Percentiles rank a stretch among this genome's conserved stretches.
Conservation (phyloP, 345 rosid genomes). For the Boechera retrofracta region DNA sequence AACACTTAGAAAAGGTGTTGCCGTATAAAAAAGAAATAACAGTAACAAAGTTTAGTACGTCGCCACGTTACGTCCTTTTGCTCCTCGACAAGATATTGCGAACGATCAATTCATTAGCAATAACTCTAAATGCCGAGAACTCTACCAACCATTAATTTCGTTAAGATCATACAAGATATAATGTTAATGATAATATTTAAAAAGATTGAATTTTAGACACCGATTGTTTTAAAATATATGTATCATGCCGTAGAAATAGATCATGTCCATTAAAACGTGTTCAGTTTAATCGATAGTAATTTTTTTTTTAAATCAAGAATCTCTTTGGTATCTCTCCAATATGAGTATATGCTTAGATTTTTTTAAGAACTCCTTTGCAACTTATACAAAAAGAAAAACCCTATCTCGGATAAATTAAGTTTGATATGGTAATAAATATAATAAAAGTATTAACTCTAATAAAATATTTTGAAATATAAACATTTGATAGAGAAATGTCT, state of each 20-base stretch:
- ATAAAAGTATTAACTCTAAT: neutral
- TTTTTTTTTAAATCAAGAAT: neutral
- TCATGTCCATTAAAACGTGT: neutral
- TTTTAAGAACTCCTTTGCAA: neutral
- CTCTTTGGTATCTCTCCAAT: neutral
- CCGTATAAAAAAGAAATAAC: neutral
- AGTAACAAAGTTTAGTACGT: neutral
- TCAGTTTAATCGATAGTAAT: neutral
- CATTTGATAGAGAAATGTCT: neutral
- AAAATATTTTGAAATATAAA: neutral
- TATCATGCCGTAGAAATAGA: neutral
- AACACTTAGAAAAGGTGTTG: neutral
- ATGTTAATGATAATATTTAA: neutral
- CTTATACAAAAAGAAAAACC: too few relatives aligned
- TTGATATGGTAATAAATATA: neutral
- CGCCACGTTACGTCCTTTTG: neutral
- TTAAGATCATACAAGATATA: neutral
- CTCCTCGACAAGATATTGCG: conserved; percentile 6
- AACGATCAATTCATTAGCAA: conserved; percentile 5
- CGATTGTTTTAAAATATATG: neutral
- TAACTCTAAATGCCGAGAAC: neutral
- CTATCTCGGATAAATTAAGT: neutral
- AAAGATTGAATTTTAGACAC: neutral
- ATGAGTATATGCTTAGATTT: neutral
- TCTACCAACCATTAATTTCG: neutral